phyloP scores from a whole-genome alignment of 2,329 filamentous ascomycete genomes.

The Trichoderma sp. region DNA sequence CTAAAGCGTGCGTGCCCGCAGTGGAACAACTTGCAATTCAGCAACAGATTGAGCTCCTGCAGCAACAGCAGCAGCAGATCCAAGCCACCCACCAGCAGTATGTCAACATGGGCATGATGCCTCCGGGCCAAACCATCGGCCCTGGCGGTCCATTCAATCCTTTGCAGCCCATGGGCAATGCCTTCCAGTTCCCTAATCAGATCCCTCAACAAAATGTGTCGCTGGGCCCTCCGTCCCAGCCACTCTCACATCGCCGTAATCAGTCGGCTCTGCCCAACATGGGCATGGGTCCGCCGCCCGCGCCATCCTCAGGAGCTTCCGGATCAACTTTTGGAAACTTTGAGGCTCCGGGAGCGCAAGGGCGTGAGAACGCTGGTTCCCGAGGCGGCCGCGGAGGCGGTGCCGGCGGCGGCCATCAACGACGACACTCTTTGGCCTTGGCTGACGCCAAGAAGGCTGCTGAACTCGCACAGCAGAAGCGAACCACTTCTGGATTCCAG shows the following conservation, averaged over 20 bases:
- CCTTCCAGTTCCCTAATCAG: slow-evolving; percentile 88
- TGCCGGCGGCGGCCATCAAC: slow-evolving; percentile 78
- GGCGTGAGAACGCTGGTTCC: slow-evolving; percentile 48
- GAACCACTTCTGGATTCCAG: slow-evolving; percentile 91
- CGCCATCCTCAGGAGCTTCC: slow-evolving; percentile 88
- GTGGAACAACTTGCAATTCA: slow-evolving; percentile 98
- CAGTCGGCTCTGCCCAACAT: slow-evolving; percentile 95
- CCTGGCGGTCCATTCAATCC: slow-evolving; percentile 74
- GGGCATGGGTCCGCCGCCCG: slow-evolving; percentile 84
- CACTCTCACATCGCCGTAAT: slow-evolving; percentile 90
- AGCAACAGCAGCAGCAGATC: slow-evolving; percentile 98
- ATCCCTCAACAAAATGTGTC: slow-evolving; percentile 72
- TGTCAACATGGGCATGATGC: slow-evolving; percentile 95
- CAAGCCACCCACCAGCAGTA: slow-evolving; percentile 96
- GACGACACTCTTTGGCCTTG: slow-evolving; percentile 90
- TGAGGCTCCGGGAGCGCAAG: slow-evolving; percentile 56
- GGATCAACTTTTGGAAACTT: slow-evolving; percentile 80
- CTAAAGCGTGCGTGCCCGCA: slow-evolving; percentile 45
- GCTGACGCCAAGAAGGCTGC: slow-evolving; percentile 98
- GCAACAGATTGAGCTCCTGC: slow-evolving; percentile 95
- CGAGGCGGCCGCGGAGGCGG: slow-evolving; percentile 73
- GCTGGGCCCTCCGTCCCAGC: slow-evolving; percentile 77
- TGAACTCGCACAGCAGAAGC: slow-evolving; percentile 93
- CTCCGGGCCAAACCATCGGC: slow-evolving; percentile 75
- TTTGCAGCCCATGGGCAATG: slow-evolving; percentile 78